Percentiles rank a stretch among this genome's conserved stretches.
Evolutionary conservation across 2,329 filamentous ascomycete species (phyloP).

Genomic region (Mycosphaerella arachidis): DNA sequence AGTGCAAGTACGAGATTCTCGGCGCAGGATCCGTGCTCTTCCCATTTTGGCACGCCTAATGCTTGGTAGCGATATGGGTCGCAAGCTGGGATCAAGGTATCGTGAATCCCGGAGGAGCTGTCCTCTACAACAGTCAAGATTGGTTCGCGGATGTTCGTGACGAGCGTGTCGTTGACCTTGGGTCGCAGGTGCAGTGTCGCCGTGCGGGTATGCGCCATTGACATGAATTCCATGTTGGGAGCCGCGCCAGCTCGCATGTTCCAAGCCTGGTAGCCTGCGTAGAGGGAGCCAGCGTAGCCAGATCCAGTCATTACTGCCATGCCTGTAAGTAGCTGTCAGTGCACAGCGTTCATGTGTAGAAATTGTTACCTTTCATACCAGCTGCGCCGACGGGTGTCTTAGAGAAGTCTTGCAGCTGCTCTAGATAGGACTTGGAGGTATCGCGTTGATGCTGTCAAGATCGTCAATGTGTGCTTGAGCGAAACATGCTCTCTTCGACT

Average conservation of each 20-base stretch:
- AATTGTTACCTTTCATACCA: constrained; percentile 25
- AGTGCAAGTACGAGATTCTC: constrained; percentile 48
- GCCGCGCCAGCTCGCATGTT: constrained; percentile 33
- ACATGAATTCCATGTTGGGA: constrained; percentile 45
- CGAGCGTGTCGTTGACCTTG: constrained; percentile 39
- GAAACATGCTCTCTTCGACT: constrained; percentile 5
- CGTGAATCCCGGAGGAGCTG: constrained; percentile 41
- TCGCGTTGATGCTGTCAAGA: constrained; percentile 39
- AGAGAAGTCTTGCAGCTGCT: constrained; percentile 48
- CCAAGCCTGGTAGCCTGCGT: constrained; percentile 48
- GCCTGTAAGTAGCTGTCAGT: constrained; percentile 26
- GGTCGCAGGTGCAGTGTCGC: constrained; percentile 40
- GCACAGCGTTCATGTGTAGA: constrained; percentile 7
- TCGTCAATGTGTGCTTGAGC: neutral
- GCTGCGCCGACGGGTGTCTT: constrained; percentile 49
- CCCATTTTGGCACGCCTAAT: constrained; percentile 42
- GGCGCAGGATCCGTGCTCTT: constrained; percentile 45
- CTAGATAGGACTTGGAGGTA: constrained; percentile 45
- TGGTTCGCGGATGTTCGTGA: constrained; percentile 45
- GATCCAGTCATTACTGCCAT: constrained; percentile 42
- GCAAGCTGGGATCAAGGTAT: constrained; percentile 47
- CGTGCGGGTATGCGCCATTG: constrained; percentile 43
- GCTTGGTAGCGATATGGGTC: constrained; percentile 42
- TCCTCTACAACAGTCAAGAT: constrained; percentile 46
- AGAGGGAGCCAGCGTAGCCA: constrained; percentile 45